phyloP scores from a whole-genome alignment of 192 early-diverging fungal species.

The Jimgerdemannia lactiflua region DNA sequence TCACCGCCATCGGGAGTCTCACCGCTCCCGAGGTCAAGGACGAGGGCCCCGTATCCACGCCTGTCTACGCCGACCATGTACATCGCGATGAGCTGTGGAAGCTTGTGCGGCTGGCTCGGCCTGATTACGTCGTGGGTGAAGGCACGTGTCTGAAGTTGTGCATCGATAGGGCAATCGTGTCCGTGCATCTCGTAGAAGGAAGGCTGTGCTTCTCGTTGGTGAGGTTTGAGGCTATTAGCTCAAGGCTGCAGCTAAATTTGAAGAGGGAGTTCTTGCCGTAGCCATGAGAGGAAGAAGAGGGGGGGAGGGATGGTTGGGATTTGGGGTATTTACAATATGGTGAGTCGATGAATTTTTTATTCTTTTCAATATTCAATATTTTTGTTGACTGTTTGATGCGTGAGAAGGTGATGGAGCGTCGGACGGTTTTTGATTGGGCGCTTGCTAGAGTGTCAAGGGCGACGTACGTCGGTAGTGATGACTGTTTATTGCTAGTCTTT shows the following conservation, averaged over 20 bases:
- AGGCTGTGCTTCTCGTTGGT: conserved; percentile 18
- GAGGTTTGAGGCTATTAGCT: conserved; percentile 31
- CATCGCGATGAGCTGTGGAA: background rate
- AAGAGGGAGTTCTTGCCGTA: conserved; percentile 30
- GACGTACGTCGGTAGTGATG: too few relatives aligned
- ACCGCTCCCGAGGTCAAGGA: background rate
- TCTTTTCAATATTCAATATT: too few relatives aligned
- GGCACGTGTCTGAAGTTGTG: conserved; percentile 3
- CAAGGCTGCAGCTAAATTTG: conserved; percentile 24
- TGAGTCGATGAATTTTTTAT: too few relatives aligned
- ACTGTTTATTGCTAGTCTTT: too few relatives aligned
- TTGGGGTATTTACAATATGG: too few relatives aligned
- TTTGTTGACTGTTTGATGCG: too few relatives aligned
- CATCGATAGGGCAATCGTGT: conserved; percentile 15
- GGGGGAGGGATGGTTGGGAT: too few relatives aligned
- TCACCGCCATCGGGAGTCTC: background rate
- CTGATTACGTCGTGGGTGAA: background rate
- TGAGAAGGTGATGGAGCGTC: too few relatives aligned
- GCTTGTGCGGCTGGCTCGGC: background rate
- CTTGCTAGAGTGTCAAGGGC: too few relatives aligned
- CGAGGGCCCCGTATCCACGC: background rate
- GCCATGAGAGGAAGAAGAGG: background rate
- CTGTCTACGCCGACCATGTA: background rate
- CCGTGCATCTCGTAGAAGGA: conserved; percentile 15
- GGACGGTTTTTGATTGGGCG: too few relatives aligned